Percentiles rank a stretch among this genome's conserved stretches.
These are phyloP conservation scores for Symbiotaphrina buchneri DNA, from an alignment of 495 filamentous ascomycete genomes.

Conservation along the genomic window DNA sequence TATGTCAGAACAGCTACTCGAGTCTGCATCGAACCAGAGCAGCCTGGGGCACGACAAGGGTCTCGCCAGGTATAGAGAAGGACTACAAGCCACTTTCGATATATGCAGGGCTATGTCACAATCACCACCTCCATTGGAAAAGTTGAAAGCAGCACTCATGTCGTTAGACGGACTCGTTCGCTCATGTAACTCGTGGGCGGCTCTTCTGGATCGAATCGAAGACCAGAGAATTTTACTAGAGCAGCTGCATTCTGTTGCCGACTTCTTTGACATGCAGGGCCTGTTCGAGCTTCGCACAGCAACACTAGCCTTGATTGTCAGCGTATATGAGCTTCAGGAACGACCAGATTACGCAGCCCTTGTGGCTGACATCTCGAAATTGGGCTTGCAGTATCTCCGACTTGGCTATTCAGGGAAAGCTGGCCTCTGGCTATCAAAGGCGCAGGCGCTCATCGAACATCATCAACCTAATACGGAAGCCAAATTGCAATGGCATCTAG, in stretches of 20 bases:
- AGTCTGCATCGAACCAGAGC: too few species aligned
- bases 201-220: slow-evolving; percentile 33
- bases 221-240: slow-evolving; percentile 32
- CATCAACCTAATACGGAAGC: slow-evolving; percentile 18
- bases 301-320: slow-evolving; percentile 23
- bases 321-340: slow-evolving; percentile 30
- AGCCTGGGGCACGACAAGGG: slow-evolving; percentile 27
- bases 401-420: slow-evolving; percentile 63
- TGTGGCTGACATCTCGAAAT: slow-evolving; percentile 29
- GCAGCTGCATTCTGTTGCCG: slow-evolving; percentile 44
- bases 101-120: slow-evolving; percentile 22
- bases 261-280: slow-evolving; percentile 62
- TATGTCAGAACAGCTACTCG: too few species aligned
- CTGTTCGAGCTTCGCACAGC: slow-evolving; percentile 17
- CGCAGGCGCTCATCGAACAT: slow-evolving; percentile 23
- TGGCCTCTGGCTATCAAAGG: slow-evolving; percentile 34
- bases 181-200: slow-evolving; percentile 20
- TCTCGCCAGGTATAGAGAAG: slow-evolving; percentile 24
- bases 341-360: slow-evolving; percentile 27
- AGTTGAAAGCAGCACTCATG: slow-evolving; percentile 22
- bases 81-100: slow-evolving; percentile 25
- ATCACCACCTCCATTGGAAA: slow-evolving; percentile 19
- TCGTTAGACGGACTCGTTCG: slow-evolving; percentile 29
- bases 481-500: slow-evolving; percentile 37
- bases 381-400: slow-evolving; percentile 50